Evolutionary conservation across 1,284 basidiomycete genomes (phyloP).

Genomic region (Cryptococcus neoformans): DNA sequence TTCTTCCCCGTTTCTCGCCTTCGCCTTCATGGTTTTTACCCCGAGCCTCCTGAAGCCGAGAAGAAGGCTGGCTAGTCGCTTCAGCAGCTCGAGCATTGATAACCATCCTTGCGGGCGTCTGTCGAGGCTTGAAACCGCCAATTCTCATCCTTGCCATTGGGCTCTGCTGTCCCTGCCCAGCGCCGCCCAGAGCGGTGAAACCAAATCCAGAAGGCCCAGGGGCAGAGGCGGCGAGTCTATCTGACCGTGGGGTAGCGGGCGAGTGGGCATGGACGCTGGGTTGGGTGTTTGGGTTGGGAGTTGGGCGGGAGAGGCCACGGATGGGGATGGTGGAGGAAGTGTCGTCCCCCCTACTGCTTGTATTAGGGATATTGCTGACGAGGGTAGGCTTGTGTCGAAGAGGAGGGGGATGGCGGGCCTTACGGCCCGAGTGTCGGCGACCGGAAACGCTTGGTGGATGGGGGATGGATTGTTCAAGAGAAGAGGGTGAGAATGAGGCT

Average conservation of each 20-base stretch:
- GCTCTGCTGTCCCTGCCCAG: conserved; percentile 1
- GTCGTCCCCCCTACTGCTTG: no score
- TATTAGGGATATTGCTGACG: neutral
- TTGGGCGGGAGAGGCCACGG: conserved; percentile 16
- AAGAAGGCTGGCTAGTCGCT: neutral
- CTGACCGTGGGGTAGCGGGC: conserved; percentile 5
- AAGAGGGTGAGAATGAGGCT: conserved; percentile 27
- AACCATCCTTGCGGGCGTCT: conserved; percentile 34
- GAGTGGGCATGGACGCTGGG: conserved; percentile 18
- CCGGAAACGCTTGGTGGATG: conserved; percentile 7
- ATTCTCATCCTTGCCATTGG: conserved; percentile 33
- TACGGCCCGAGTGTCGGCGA: conserved; percentile 7
- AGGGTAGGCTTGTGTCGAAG: neutral
- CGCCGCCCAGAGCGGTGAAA: neutral
- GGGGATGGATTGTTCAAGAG: conserved; percentile 17
- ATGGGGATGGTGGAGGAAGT: conserved; percentile 40
- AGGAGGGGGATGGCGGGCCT: neutral
- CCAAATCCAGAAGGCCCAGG: conserved; percentile 8
- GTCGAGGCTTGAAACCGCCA: conserved; percentile 40
- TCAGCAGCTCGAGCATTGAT: conserved; percentile 28
- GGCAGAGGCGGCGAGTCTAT: conserved; percentile 6
- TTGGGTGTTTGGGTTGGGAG: conserved; percentile 2
- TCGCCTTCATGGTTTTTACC: neutral
- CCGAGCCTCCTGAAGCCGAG: neutral
- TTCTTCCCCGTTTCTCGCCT: conserved; percentile 12